Base-by-base conservation (phyloP, 805 yeast genomes). In the Kuraishia molischiana region DNA sequence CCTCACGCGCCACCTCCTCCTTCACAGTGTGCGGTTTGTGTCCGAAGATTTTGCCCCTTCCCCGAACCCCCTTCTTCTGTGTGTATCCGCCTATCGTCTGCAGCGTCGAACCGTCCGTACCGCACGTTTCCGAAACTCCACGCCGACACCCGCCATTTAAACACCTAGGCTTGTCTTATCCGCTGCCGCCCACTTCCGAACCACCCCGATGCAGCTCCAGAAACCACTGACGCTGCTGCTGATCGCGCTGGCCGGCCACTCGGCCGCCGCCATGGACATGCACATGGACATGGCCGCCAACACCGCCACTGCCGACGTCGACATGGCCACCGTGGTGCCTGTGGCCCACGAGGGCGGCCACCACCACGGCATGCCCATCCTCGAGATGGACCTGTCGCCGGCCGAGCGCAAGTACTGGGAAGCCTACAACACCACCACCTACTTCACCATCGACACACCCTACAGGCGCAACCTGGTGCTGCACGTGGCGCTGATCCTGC, bases 361-460 rank as follows among this genome's bases (percentile, higher is more conserved):
- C 50, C 53, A 58, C 35, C 95, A 85, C 51, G 95, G 95, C 0
- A 50, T 73, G 45, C 89, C 95, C 1, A 84, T 89, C 32, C 64
- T 87, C 34, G 62, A 76, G 20, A 80, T 83, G 2, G 51, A 73
- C 15, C 66, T 89, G 35, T 67, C 77, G 14, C 80, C 89, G 1
- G 82, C 77, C 33, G 95, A 87, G 56, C 62, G 76, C 39, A 53
- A 67, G 20, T 89, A 71, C 57, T 89, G 97, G 97, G 77, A 76
- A 35, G 53, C 58, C 19, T 89, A 87, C 58, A 77, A 83, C 51
- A 76, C 94, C 11, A 80, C 90, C 2, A 78, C 85, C 3, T 87
- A 69, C 54, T 77, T 85, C 59, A 77, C 73, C 5, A 51, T 72
- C 10, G 69, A 67, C 0, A 47, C 69, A 2, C 67, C 75, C 3